Evolutionary conservation across 345 rosid genomes (phyloP), one percentile per base, ranked within the genome.

Genomic region (Brassica carinata): DNA sequence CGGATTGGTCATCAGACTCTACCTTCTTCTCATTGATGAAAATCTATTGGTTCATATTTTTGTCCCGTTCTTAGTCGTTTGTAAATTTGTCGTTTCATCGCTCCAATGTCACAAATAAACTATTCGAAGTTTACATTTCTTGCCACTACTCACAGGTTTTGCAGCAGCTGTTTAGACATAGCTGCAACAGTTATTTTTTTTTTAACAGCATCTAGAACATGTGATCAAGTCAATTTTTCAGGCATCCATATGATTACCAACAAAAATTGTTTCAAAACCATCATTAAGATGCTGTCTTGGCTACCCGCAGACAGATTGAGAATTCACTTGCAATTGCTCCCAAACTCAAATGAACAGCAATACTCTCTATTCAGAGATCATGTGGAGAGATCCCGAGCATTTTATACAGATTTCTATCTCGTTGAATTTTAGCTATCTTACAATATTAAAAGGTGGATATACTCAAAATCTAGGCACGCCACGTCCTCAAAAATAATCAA

Each of bases 301-400:
- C 93, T 84, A 93, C 98, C 68, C 97, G 99, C 79, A 91, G 87
- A 81, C 98, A 90, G 87, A 96, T 96, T 2, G 98, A 93, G 29
- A 92, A 96, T 63, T 97, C 99, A n/a, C 92, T 93, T 81, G 98
- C 99, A 73, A 93, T 95, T 88, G 97, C 99, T 84, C 98, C 99
- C 63, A 96, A 92, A 89, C 96, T 96, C 36, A 92, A 93, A 73
- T 74, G 89, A 81, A 45, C n/a, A 45, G 6, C 53, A 45, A 40
- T 10, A 10, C 48, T 40, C 48, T 40, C 13, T 40, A 40, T 40
- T 8, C 11, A 40, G 48, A 36, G 40, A 36, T 36, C 40, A 36
- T 36, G 23, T 19, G 23, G 23, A 19, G 23, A 19, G 23, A 19
- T 19, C 23, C 23, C 23, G 23, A 19, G 23, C 23, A n/a, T 19